Conservation (phyloP, 768 basidiomycete genomes). For the Kwoniella sp. region DNA sequence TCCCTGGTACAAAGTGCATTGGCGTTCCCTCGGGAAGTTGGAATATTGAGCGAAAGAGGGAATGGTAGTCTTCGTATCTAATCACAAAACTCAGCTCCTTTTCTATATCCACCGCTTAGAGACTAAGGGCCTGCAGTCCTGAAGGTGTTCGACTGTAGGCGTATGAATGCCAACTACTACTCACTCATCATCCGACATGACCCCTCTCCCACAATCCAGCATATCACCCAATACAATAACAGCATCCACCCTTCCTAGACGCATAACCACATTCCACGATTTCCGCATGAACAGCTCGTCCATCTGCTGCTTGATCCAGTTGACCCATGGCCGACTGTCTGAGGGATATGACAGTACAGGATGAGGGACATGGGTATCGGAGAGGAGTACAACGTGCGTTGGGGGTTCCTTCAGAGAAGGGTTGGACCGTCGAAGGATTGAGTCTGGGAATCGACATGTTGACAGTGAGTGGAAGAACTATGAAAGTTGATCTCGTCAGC, state of each 20-base stretch:
- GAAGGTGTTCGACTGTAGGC: no score
- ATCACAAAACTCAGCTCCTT: no score
- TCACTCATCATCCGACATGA: conserved; percentile 70
- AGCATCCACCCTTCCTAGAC: conserved; percentile 65
- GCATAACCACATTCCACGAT: conserved; percentile 72
- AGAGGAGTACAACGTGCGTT: conserved; percentile 73
- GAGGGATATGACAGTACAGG: conserved; percentile 67
- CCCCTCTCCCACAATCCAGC: conserved; percentile 79
- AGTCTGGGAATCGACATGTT: conserved; percentile 47
- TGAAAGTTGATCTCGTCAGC: neutral
- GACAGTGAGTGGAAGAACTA: conserved; percentile 53
- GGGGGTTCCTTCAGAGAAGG: conserved; percentile 35
- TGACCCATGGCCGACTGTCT: conserved; percentile 62
- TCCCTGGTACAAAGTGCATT: conserved; percentile 78
- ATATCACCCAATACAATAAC: conserved; percentile 88
- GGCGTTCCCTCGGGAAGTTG: conserved; percentile 60
- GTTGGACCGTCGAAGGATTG: conserved; percentile 30
- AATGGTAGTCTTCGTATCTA: conserved; percentile 75
- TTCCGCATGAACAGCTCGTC: conserved; percentile 83
- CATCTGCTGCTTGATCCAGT: conserved; percentile 65
- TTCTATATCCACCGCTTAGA: no score
- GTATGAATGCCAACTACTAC: conserved; percentile 56
- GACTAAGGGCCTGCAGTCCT: no score
- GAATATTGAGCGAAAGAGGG: conserved; percentile 74
- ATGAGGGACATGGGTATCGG: conserved; percentile 86